Base-by-base conservation (phyloP, 2,329 filamentous ascomycete species). In the Trichoderma atrobrunneum region DNA sequence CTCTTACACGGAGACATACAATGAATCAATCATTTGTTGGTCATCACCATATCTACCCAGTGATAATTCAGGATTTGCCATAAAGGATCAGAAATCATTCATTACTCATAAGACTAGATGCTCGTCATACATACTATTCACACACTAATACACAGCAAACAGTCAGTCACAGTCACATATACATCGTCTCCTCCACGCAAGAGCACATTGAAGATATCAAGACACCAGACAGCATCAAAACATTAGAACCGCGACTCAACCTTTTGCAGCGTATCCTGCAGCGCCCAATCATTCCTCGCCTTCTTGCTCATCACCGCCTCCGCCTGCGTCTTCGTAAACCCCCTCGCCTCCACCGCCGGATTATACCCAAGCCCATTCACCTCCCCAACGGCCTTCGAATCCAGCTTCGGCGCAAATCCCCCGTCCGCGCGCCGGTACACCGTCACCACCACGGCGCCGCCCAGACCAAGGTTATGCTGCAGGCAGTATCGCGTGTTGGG, bases 401-500 rank as follows among this genome's bases (percentile, higher is more conserved):
- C 86, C 5, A 97, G 80, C 43, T 85, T 83, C 5, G 84, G 83
- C 3, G 91, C 91, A 71, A 83, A 85, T 81, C 88, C 85, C 12
- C 93, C 93, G 80, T 98, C 95, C 0, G 92, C 92, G 18, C 95
- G 89, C 83, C 90, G 90, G 82, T 98, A 98, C 3, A 98, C 92
- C 0, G 93, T 95, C 26, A 96, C 93, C 1, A 98, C 95, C 2
- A 91, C 94, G 3, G 95, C 95, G 70, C 96, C 96, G 16, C 95
- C 95, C 6, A 98, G 86, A 0, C 95, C 96, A 1, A 98, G 87
- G 79, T 98, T 98, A 80, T 98, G 96, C 85, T 98, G 95, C 75
- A 98, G 85, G 72, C 92, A 93, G 72, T 89, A 90, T 74, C 84
- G 88, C 0, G 94, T 96, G 72, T 87, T 86, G 24, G 88, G 84